A percentile compares a stretch with the other conserved stretches of the same genome.
phyloP scores from a whole-genome alignment of 129 eudicot species.

The Tagetes patula region DNA sequence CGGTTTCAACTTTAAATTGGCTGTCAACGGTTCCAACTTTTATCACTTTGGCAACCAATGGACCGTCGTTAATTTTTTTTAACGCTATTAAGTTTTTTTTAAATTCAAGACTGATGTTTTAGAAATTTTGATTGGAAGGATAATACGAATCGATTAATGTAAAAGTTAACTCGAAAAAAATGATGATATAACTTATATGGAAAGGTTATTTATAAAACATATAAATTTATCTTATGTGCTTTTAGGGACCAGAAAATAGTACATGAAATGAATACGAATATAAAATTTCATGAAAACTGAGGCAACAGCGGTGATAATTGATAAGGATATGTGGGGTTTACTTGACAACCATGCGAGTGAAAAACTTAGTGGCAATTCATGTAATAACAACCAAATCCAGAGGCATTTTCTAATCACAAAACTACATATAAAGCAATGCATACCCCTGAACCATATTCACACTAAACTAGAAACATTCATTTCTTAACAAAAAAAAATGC shows the following conservation, averaged over 20 bases:
- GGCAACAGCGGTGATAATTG: conserved; percentile 18
- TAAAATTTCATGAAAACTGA: conserved; percentile 10
- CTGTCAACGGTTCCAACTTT: no score
- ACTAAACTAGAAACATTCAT: conserved; percentile 29
- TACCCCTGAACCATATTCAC: conserved; percentile 34
- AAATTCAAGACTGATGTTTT: no score
- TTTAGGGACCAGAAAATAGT: conserved; percentile 8
- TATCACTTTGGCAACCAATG: no score
- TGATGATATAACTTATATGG: no score
- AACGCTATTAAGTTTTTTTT: no score
- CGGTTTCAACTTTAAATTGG: no score
- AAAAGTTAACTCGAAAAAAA: no score
- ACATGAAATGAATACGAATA: conserved; percentile 10
- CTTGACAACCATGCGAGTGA: not conserved
- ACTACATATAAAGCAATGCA: conserved; percentile 36
- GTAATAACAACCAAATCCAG: not conserved
- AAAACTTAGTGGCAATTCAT: conserved; percentile 30
- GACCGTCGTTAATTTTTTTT: no score
- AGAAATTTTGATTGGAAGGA: no score
- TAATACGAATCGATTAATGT: no score
- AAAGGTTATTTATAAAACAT: not conserved
- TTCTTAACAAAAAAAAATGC: conserved; percentile 31
- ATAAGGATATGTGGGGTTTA: conserved; percentile 24
- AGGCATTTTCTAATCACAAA: conserved; percentile 5
- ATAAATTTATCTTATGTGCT: not conserved